Conservation (phyloP, 2,329 filamentous ascomycete genomes). For the Volutella citrinella region DNA sequence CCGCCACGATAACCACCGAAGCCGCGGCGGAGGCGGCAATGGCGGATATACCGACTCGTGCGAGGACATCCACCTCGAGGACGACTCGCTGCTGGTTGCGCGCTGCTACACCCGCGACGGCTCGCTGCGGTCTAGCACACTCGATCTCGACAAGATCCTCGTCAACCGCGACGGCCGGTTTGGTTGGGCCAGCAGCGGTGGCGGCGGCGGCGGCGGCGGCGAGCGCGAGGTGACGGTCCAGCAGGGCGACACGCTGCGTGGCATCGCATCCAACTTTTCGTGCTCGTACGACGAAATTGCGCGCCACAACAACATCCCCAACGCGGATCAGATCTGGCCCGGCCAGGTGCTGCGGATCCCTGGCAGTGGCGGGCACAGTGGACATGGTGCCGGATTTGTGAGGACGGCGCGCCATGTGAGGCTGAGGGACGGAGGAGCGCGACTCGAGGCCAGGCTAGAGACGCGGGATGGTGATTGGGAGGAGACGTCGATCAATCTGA, state of each 20-base stretch:
- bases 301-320: slow-evolving; percentile 35
- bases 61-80: slow-evolving; percentile 33
- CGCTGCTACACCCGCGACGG: slow-evolving; percentile 34
- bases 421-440: slow-evolving; percentile 33
- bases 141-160: slow-evolving; percentile 34
- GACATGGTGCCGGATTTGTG: slow-evolving; percentile 29
- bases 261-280: slow-evolving; percentile 32
- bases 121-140: slow-evolving; percentile 29
- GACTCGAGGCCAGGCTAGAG: slow-evolving; percentile 31
- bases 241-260: slow-evolving; percentile 39
- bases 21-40: slow-evolving; percentile 21
- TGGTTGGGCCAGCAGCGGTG: slow-evolving; percentile 27
- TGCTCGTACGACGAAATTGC: slow-evolving; percentile 38
- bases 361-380: slow-evolving; percentile 20
- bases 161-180: slow-evolving; percentile 36
- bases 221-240: slow-evolving; percentile 33
- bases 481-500: slow-evolving; percentile 28
- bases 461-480: slow-evolving; percentile 29
- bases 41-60: slow-evolving; percentile 35
- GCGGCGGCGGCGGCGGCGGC: slow-evolving; percentile 20
- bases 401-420: slow-evolving; percentile 33
- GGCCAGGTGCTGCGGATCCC: slow-evolving; percentile 38
- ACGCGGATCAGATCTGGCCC: slow-evolving; percentile 42
- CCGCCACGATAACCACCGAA: slow-evolving; percentile 3
- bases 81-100: slow-evolving; percentile 30